phyloP scores from a whole-genome alignment of 1,139 yeast species.

The Yamadazyma oceani region DNA sequence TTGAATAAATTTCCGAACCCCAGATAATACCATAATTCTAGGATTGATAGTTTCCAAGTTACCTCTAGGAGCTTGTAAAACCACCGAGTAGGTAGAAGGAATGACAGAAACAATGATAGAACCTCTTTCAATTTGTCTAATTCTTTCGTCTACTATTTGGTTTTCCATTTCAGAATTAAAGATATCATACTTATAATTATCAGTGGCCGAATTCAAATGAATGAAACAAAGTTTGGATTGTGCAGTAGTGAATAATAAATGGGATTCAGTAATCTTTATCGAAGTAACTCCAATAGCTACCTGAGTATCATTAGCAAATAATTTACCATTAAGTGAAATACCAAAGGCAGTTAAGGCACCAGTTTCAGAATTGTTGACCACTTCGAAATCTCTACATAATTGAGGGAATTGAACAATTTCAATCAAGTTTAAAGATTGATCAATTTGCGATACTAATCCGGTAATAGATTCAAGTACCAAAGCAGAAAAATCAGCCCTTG shows the following conservation, averaged over 20 bases:
- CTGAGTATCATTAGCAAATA: slow-evolving; percentile 62
- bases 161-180: slow-evolving; percentile 17
- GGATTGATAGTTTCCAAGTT: slow-evolving; percentile 93
- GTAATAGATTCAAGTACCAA: slow-evolving; percentile 63
- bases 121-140: slow-evolving; percentile 89
- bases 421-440: slow-evolving; percentile 22
- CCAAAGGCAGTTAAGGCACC: slow-evolving; percentile 59
- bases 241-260: slow-evolving; percentile 83
- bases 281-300: slow-evolving; percentile 85
- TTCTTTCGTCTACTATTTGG: slow-evolving; percentile 66
- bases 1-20: slow-evolving; percentile 70
- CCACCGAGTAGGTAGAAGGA: slow-evolving; percentile 81
- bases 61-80: slow-evolving; percentile 94
- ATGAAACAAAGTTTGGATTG: slow-evolving; percentile 82
- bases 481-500: slow-evolving; percentile 53
- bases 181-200: slow-evolving; percentile 29
- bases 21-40: slow-evolving; percentile 84
- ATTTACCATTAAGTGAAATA: slow-evolving; percentile 67
- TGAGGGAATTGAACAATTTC: slow-evolving; percentile 60
- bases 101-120: slow-evolving; percentile 75
- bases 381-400: slow-evolving; percentile 64
- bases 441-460: slow-evolving; percentile 54
- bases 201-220: slow-evolving; percentile 53
- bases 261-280: slow-evolving; percentile 67
- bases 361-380: slow-evolving; percentile 33